phyloP scores from a whole-genome alignment of 352 stramenopile species.

The Globisporangium rhizosaccharum region DNA sequence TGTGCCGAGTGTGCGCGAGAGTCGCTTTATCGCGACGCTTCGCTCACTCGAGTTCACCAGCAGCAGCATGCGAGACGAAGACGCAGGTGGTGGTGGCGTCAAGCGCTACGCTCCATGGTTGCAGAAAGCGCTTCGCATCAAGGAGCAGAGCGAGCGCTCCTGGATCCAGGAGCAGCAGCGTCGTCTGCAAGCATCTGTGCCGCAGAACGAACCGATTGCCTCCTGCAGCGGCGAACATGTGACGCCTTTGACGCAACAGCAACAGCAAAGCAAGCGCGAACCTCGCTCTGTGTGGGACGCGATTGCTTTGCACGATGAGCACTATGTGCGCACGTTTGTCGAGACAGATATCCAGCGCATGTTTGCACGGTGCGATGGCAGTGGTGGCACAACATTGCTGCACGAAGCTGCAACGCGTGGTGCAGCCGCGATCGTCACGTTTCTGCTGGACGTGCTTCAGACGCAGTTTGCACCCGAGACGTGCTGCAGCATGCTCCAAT shows the following conservation, averaged over 20 bases:
- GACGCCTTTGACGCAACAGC: not conserved
- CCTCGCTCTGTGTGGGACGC: slow-evolving; percentile 31
- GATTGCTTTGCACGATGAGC: slow-evolving; percentile 27
- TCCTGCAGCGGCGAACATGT: not conserved
- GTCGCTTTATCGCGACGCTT: too few relatives aligned
- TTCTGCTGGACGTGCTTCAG: slow-evolving; percentile 33
- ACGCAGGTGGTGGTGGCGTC: not conserved
- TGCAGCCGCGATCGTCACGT: slow-evolving; percentile 25
- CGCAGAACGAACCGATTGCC: not conserved
- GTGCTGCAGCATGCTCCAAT: slow-evolving; percentile 27
- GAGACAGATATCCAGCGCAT: slow-evolving; percentile 25
- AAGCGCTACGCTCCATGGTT: slow-evolving; percentile 60
- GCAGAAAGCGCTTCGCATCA: slow-evolving; percentile 43
- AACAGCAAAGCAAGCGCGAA: not conserved
- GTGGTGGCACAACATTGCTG: slow-evolving; percentile 36
- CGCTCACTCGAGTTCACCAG: not conserved
- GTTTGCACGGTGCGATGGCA: slow-evolving; percentile 21
- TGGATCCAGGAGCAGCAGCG: slow-evolving; percentile 20
- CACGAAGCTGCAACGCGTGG: slow-evolving; percentile 46
- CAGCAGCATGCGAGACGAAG: not conserved
- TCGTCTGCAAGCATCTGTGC: slow-evolving; percentile 11
- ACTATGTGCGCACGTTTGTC: slow-evolving; percentile 24
- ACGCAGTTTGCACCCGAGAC: slow-evolving; percentile 24
- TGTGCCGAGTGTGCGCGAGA: not conserved
- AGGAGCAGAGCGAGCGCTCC: slow-evolving; percentile 29